Percentiles rank a stretch among this genome's conserved stretches.
phyloP scores from a whole-genome alignment of 1,284 basidiomycete genomes.

The Puccinia hordei region DNA sequence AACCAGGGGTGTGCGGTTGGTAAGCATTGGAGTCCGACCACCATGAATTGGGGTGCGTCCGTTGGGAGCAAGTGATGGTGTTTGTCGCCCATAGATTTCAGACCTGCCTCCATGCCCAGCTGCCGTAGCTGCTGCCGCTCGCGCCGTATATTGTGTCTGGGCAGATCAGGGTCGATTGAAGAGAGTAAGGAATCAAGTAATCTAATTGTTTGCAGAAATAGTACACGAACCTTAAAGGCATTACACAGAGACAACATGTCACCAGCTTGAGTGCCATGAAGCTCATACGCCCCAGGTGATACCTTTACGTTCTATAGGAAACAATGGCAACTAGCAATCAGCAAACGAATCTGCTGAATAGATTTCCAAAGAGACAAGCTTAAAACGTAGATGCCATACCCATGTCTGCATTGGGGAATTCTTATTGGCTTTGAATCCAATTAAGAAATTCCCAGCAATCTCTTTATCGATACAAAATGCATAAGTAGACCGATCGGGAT shows the following conservation, averaged over 20 bases:
- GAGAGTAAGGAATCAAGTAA: not conserved
- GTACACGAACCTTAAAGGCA: slow-evolving; percentile 79
- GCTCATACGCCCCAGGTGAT: slow-evolving; percentile 61
- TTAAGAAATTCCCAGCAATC: slow-evolving; percentile 85
- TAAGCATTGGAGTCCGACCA: slow-evolving; percentile 45
- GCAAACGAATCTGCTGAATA: not conserved
- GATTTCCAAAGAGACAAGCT: not conserved
- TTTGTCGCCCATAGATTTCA: slow-evolving; percentile 49
- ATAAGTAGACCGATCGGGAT: slow-evolving; percentile 91
- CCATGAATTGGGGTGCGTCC: slow-evolving; percentile 40
- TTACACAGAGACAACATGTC: slow-evolving; percentile 89
- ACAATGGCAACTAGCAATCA: slow-evolving; percentile 28
- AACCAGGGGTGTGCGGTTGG: slow-evolving; percentile 44
- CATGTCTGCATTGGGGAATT: slow-evolving; percentile 75
- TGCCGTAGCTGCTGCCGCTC: slow-evolving; percentile 39
- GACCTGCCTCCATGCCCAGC: slow-evolving; percentile 26
- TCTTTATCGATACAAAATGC: slow-evolving; percentile 90
- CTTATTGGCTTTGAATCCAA: slow-evolving; percentile 91
- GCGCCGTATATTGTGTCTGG: slow-evolving; percentile 50
- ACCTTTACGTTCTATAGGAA: slow-evolving; percentile 45
- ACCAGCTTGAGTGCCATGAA: slow-evolving; percentile 81
- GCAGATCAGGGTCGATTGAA: not conserved
- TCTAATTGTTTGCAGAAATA: not conserved
- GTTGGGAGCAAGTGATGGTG: slow-evolving; percentile 27
- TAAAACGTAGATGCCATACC: slow-evolving; percentile 64